These are phyloP conservation scores for Asparagopsis taxiformis DNA, from an alignment of 31 red algal species.

Conservation along the genomic window DNA sequence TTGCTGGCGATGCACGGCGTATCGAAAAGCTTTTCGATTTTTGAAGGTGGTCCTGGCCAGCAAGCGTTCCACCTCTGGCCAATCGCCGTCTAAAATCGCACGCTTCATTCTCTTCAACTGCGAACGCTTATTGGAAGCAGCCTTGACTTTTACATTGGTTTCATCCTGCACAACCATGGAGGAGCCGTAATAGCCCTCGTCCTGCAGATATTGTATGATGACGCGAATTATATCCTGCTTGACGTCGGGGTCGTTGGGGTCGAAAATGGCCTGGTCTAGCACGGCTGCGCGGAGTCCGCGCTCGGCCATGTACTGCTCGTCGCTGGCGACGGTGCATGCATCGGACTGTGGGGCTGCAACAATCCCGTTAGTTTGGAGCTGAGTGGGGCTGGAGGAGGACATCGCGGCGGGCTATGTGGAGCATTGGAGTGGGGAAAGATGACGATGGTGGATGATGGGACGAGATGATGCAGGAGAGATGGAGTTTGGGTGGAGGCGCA, in stretches of 20 bases:
- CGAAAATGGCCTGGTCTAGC: conserved; percentile 62
- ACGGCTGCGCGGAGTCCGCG: conserved; percentile 39
- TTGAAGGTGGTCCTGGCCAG: conserved; percentile 77
- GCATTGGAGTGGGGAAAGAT: no score
- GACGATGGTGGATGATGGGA: no score
- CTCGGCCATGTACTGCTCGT: background rate
- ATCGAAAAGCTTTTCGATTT: conserved; percentile 89
- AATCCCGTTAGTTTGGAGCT: background rate
- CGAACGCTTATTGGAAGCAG: conserved; percentile 49
- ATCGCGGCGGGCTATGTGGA: no score
- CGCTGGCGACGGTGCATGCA: background rate
- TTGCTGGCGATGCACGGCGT: conserved; percentile 86
- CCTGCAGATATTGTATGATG: conserved; percentile 93
- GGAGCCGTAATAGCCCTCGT: conserved; percentile 81
- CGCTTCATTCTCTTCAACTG: conserved; percentile 79
- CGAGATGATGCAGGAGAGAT: no score
- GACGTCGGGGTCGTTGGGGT: conserved; percentile 71
- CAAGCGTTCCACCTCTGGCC: conserved; percentile 90
- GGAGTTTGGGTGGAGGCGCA: no score
- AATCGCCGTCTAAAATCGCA: conserved; percentile 95
- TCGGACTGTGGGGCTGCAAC: background rate
- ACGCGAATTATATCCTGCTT: conserved; percentile 89
- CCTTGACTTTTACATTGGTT: conserved; percentile 74
- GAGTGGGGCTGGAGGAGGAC: background rate
- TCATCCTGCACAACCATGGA: conserved; percentile 78